Evolutionary conservation across 106 monocot species (phyloP), one percentile per base, ranked within the genome.

Genomic region (Hemerocallis citrina): DNA sequence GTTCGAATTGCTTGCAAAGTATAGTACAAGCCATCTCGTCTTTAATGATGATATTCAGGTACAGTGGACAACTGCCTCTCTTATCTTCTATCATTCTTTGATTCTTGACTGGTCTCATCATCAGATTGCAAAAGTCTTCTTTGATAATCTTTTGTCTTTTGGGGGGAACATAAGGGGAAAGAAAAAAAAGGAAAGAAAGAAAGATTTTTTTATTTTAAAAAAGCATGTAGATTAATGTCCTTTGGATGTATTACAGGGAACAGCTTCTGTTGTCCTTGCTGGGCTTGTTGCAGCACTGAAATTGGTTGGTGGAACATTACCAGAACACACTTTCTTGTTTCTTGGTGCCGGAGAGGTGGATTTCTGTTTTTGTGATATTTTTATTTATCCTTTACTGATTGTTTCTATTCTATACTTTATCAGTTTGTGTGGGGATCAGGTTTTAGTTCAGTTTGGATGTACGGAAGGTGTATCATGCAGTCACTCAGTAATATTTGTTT

Each of bases 31-130:
- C 51, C 69, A 61, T 61, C 69, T 68, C 10, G 68, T 68, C 7
- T 68, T 68, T 17, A 68, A 68, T 59, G 68, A 68, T 57, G 69
- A 70, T 70, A 70, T 70, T 61, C 69, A 70, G 61, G 69, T 60
- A 52, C 24, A 25, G 6, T 24, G 25, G 27, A 27, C 25, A 50
- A 25, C 21, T 59, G 37, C 5, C 6, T 50, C 7, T 33, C 1
- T 35, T 1, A 17, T 50, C 42, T 43, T 30, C n/a, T n/a, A n/a
- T n/a, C n/a, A n/a, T n/a, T 31, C 16, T 19, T 12, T 19, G n/a
- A 28, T 23, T 28, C 1, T 60, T 41, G 14, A 21, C 0, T 60
- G 14, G 15, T 48, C 7, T 45, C 30, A 20, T 48, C n/a, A 7
- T 52, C 36, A 52, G 13, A 22, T 5, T 30, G 22, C n/a, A 8